Base-by-base conservation (phyloP, 345 rosid species). In the Acer campestre region DNA sequence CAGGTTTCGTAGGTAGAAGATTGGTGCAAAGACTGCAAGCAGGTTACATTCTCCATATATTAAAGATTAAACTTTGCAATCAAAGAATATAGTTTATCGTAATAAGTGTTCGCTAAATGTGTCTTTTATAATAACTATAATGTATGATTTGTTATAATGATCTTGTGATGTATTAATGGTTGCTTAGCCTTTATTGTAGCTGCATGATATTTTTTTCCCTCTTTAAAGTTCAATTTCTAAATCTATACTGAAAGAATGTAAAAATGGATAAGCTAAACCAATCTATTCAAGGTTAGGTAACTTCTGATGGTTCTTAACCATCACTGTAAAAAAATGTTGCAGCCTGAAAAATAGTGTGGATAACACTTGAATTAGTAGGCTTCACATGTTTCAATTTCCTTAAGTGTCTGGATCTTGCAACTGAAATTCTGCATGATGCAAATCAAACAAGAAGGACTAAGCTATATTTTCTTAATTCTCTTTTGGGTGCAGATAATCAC, bases 1-100 rank as follows among this genome's bases (percentile, higher is more conserved):
- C 98, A 20, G 99, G 99, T 7, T 95, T 95, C 82, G 85, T 93
- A 22, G 99, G 97, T 42, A 88, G 80, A 86, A 83, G 91, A 88
- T 82, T 93, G 90, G 97, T 95, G 77, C 93, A 88, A 80, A 88
- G 93, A 85, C 86, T 95, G 61, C 90, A 81, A 59, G 86, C 90
- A 89, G 99, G 99, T 95, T 74, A 38, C 31, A 11, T 17, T 27
- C 65, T 68, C 38, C 77, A 22, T 63, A 42, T 67, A 29, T 11
- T 38, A 59, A 72, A 59, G 20, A 9, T 46, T 46, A 46, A 46
- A 9, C 49, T 46, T 46, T 46, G 49, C 49, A 46, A 46, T 46
- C 49, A 2, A 46, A 46, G 14, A 9, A 10, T 10, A 46, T 46
- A 46, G 10, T 46, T 14, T 46, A 46, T 46, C 0, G 2, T 8